phyloP scores from a whole-genome alignment of 2,329 filamentous ascomycete species.

The Beauveria scarabaeidicola region DNA sequence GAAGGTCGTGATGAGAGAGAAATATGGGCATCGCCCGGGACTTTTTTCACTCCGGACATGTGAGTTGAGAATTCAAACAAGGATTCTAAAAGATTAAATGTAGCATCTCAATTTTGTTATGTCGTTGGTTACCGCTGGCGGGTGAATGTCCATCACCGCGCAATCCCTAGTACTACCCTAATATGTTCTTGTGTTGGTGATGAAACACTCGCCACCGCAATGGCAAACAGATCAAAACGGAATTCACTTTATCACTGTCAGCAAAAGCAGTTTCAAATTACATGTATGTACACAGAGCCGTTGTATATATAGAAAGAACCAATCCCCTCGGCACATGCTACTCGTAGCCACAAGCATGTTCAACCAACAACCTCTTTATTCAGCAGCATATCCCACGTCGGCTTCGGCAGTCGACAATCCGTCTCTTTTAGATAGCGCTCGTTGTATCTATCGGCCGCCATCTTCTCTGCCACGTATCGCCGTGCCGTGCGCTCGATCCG shows the following conservation, averaged over 20 bases:
- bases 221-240: neutral
- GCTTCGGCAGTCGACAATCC: conserved; percentile 2
- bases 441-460: conserved; percentile 7
- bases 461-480: neutral
- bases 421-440: neutral
- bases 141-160: too few relatives aligned
- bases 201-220: neutral
- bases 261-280: neutral
- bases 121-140: neutral
- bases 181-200: neutral
- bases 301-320: neutral
- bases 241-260: neutral
- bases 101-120: neutral
- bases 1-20: too few relatives aligned
- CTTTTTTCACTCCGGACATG: too few relatives aligned
- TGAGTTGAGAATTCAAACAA: too few relatives aligned
- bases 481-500: neutral
- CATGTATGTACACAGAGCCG: neutral
- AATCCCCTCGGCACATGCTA: neutral
- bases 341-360: neutral
- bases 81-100: too few relatives aligned
- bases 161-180: neutral
- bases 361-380: neutral
- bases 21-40: too few relatives aligned
- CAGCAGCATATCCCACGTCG: conserved; percentile 9